These are phyloP conservation scores for Erysimum pusillum DNA, from an alignment of 441 rosid species.

Conservation along the genomic window DNA sequence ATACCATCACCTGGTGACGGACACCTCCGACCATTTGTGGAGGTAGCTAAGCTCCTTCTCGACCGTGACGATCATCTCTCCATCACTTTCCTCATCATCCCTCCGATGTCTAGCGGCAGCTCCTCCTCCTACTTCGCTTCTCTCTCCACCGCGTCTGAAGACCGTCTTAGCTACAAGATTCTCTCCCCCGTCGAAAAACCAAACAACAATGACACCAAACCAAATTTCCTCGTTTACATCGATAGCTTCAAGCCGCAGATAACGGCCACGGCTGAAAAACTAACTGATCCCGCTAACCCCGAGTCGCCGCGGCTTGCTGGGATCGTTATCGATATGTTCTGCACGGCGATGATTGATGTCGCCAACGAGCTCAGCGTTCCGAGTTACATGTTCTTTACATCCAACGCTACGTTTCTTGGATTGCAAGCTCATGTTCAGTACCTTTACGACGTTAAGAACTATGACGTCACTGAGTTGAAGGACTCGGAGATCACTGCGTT, in stretches of 20 bases:
- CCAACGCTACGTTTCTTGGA: slow-evolving; percentile 56
- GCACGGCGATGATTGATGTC: slow-evolving; percentile 58
- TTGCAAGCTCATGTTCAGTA: slow-evolving; percentile 41
- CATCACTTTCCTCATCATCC: slow-evolving; percentile 56
- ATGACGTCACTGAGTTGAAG: slow-evolving; percentile 41
- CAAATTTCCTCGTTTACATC: slow-evolving; percentile 26
- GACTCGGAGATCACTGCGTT: slow-evolving; percentile 50
- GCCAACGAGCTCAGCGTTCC: slow-evolving; percentile 55
- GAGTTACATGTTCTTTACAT: slow-evolving; percentile 48
- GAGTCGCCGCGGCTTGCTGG: slow-evolving; percentile 51
- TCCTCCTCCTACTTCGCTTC: slow-evolving; percentile 40
- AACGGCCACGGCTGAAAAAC: slow-evolving; percentile 22
- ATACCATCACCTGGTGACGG: slow-evolving; percentile 63
- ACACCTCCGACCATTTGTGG: slow-evolving; percentile 57
- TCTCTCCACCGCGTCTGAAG: slow-evolving; percentile 38
- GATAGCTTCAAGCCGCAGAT: slow-evolving; percentile 37
- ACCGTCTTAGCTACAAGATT: slow-evolving; percentile 40
- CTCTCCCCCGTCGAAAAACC: slow-evolving; percentile 22
- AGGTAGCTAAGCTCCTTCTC: slow-evolving; percentile 60
- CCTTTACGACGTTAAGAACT: slow-evolving; percentile 44
- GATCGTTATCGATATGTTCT: slow-evolving; percentile 64
- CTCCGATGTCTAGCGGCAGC: slow-evolving; percentile 17
- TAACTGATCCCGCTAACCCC: slow-evolving; percentile 29
- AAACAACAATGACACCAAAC: slow-evolving; percentile 21
- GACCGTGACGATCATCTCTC: slow-evolving; percentile 54